Percentiles rank a stretch among this genome's conserved stretches.
Evolutionary conservation across 768 basidiomycete species (phyloP).

Genomic region (Russula sp.): DNA sequence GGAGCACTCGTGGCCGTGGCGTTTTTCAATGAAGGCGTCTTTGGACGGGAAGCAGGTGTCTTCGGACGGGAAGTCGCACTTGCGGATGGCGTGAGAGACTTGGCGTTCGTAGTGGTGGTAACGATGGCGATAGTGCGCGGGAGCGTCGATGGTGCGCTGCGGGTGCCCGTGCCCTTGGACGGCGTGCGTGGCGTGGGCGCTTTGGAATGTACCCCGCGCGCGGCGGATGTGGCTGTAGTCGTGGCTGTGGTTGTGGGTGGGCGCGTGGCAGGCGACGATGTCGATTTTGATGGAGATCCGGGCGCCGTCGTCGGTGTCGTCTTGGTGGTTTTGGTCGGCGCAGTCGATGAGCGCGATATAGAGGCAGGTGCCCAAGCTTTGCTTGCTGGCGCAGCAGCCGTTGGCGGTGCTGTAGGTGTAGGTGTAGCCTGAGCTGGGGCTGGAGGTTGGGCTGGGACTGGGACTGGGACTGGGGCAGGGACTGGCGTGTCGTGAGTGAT

Average conservation of each 20-base stretch:
- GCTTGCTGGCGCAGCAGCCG: background rate
- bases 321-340: constrained; percentile 4
- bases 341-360: constrained; percentile 1
- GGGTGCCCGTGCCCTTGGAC: constrained; percentile 16
- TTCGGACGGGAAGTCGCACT: constrained; percentile 25
- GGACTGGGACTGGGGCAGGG: background rate
- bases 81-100: constrained; percentile 31
- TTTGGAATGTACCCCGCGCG: constrained; percentile 18
- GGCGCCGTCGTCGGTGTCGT: background rate
- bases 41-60: constrained; percentile 25
- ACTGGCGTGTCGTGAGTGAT: background rate
- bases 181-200: constrained; percentile 21
- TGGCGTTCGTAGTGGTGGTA: constrained; percentile 6
- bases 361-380: constrained; percentile 16
- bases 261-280: constrained; percentile 16
- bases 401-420: constrained; percentile 20
- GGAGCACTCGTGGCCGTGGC: background rate
- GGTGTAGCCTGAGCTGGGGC: background rate
- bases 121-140: constrained; percentile 21
- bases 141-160: constrained; percentile 19
- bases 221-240: background rate
- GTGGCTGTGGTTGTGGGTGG: constrained; percentile 12
- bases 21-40: constrained; percentile 25
- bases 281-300: constrained; percentile 26
- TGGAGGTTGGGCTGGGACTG: background rate